Evolutionary conservation across 768 basidiomycete genomes (phyloP).

Genomic region (Leccinum disarticulatum): DNA sequence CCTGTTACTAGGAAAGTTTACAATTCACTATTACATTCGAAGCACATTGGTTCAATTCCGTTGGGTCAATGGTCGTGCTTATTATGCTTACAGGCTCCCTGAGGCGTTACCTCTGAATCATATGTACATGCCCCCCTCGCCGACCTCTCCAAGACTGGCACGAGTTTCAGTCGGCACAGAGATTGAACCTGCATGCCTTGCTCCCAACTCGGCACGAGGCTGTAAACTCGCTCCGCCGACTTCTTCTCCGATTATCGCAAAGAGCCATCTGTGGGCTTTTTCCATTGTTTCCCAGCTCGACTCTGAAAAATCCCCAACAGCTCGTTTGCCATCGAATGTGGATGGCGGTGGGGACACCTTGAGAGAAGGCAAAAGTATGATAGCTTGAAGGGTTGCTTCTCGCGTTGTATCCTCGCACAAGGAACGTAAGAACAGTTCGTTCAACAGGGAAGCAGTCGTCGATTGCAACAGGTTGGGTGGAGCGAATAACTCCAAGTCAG

Average conservation of each 20-base stretch:
- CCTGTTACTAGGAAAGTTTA: too few species aligned
- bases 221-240: constrained; percentile 8
- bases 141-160: constrained; percentile 30
- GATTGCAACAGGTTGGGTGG: constrained; percentile 60
- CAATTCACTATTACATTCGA: too few species aligned
- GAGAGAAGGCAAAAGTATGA: constrained; percentile 51
- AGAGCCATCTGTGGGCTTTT: constrained; percentile 37
- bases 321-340: constrained; percentile 34
- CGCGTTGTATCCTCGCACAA: neutral
- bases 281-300: constrained; percentile 36
- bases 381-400: neutral
- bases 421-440: constrained; percentile 17
- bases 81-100: neutral
- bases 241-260: constrained; percentile 33
- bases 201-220: constrained; percentile 13
- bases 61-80: too few species aligned
- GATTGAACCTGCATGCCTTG: neutral
- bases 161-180: constrained; percentile 12
- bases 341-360: constrained; percentile 44
- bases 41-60: too few species aligned
- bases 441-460: constrained; percentile 54
- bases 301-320: constrained; percentile 26
- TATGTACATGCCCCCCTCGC: constrained; percentile 55
- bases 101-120: constrained; percentile 22
- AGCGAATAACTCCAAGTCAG: constrained; percentile 39